These are phyloP conservation scores for Chrysanthemum lavandulifolium DNA, from an alignment of 129 eudicot genomes.

Conservation along the genomic window DNA sequence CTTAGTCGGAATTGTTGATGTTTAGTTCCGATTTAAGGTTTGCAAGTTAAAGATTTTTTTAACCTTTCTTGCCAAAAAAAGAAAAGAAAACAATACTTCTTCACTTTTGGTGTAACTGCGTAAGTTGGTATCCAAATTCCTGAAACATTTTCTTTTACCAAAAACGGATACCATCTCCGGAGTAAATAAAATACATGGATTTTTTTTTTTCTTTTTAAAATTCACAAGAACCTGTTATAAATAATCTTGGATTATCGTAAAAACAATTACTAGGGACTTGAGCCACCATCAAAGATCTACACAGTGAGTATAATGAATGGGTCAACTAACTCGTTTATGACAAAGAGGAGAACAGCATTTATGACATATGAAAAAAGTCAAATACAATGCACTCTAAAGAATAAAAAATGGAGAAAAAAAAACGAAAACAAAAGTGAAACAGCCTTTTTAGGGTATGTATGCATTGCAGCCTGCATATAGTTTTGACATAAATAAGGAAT, in stretches of 20 bases:
- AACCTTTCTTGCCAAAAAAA: no score
- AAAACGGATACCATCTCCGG: background rate
- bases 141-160: no score
- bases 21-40: no score
- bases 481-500: background rate
- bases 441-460: slow-evolving; percentile 13
- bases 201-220: no score
- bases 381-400: slow-evolving; percentile 2
- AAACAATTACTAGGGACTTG: slow-evolving; percentile 20
- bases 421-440: background rate
- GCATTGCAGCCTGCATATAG: background rate
- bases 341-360: slow-evolving; percentile 27
- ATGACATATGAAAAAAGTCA: slow-evolving; percentile 24
- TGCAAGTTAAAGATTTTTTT: no score
- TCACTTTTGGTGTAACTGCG: no score
- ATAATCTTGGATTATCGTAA: background rate
- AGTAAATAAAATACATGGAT: background rate
- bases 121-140: no score
- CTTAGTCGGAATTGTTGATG: no score
- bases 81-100: no score
- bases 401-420: no score
- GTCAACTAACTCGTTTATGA: slow-evolving; percentile 29
- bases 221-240: background rate
- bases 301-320: slow-evolving; percentile 14
- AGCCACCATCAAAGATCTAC: slow-evolving; percentile 35